Conservation (phyloP, 257 asterid species). For the Nicotiana obtusifolia region DNA sequence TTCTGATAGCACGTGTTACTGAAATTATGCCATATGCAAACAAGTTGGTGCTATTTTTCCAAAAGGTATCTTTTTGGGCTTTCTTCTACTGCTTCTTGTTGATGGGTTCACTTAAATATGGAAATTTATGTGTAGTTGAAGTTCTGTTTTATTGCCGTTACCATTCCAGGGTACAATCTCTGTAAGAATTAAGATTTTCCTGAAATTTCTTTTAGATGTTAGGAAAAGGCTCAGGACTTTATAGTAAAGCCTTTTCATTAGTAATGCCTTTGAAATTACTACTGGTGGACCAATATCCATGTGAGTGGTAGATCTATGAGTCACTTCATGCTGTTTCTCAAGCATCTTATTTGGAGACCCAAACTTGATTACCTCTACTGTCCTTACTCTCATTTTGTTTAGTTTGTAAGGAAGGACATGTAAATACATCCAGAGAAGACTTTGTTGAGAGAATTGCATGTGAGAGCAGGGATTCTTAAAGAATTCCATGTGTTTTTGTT, state of each 20-base stretch:
- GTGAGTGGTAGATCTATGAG: neutral
- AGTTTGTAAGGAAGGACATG: neutral
- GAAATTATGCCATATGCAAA: constrained; percentile 72
- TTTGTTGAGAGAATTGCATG: neutral
- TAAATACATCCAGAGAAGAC: neutral
- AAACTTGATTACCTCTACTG: neutral
- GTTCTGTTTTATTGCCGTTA: neutral
- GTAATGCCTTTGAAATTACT: neutral
- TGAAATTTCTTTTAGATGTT: neutral
- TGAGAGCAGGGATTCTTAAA: neutral
- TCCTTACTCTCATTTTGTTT: neutral
- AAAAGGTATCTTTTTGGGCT: constrained; percentile 49
- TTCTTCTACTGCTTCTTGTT: neutral
- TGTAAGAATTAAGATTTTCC: neutral
- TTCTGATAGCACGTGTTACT: constrained; percentile 65
- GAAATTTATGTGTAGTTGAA: neutral
- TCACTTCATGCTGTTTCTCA: neutral
- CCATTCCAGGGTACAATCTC: neutral
- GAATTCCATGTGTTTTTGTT: neutral
- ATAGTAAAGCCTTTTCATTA: neutral
- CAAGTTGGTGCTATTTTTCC: constrained; percentile 79
- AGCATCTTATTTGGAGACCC: neutral
- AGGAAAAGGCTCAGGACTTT: neutral
- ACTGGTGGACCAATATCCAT: too few relatives aligned
- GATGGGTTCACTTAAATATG: neutral